Evolutionary conservation across 2,329 filamentous ascomycete species (phyloP), one percentile per base, ranked within the genome.

Genomic region (Calonectria hawksworthii): DNA sequence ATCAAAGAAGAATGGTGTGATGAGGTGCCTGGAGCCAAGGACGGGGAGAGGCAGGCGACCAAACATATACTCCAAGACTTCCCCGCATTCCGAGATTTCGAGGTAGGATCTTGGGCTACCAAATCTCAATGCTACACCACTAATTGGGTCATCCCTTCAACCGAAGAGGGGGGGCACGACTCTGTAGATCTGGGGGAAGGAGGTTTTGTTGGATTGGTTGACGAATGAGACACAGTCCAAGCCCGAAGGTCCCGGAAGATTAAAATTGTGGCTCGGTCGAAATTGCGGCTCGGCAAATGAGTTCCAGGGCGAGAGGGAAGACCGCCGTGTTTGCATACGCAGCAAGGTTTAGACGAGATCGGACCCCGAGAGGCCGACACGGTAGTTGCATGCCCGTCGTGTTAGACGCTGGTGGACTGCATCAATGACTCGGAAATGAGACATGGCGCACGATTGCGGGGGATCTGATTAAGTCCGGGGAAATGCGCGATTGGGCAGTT

Each of bases 51-150:
- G 67, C 41, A 32, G 52, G n/a, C 50, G 56, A 36, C 67, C 41
- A 67, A 74, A 74, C 67, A 74, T 74, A 74, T 74, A 74, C 38
- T 70, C 41, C 4, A 26, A 28, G 50, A 10, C n/a, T 67, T 41
- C 72, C 59, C 67, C 61, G 67, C 61, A 67, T 44, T 47, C 28
- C 21, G 26, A 67, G 52, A 41, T 26, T 59, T 59, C 14, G n/a
- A 47, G 16, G 38, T 52, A 9, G 26, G 3, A 51, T 61, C 21
- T n/a, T 30, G 36, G 52, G 69, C 50, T 52, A 65, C 59, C 51
- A 54, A n/a, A 65, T 52, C 66, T 34, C 16, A 21, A 74, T 61
- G 32, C 67, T 16, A 70, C 67, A 51, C 28, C 16, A 56, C 32
- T 21, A 38, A 23, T 51, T 30, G 14, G 32, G 64, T 18, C 54